These are phyloP conservation scores for Stagonosporopsis cucurbitacearum DNA, from an alignment of 2,329 filamentous ascomycete species.

Conservation along the genomic window DNA sequence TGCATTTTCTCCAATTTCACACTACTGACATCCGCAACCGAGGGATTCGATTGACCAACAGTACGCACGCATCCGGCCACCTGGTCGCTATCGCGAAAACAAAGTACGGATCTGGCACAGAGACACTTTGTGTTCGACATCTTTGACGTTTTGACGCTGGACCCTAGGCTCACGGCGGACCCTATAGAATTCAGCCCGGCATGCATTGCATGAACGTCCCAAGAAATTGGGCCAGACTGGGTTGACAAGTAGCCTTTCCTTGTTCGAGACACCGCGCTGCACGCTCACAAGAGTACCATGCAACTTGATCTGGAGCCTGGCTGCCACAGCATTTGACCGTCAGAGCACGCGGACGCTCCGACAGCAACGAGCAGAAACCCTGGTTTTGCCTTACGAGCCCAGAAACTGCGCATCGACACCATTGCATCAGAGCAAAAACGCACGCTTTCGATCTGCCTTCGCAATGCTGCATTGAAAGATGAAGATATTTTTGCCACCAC, in stretches of 20 bases:
- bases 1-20: slow-evolving; percentile 6
- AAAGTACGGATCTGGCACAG: neutral
- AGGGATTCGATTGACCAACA: slow-evolving; percentile 12
- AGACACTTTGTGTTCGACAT: neutral
- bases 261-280: neutral
- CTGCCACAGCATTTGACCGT: no score
- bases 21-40: neutral
- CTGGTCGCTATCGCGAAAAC: slow-evolving; percentile 1
- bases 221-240: neutral
- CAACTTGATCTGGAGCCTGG: neutral
- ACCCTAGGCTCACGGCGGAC: slow-evolving; percentile 3
- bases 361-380: neutral
- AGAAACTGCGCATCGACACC: neutral
- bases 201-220: slow-evolving; percentile 6
- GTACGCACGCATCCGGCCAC: slow-evolving; percentile 12
- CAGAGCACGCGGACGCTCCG: neutral
- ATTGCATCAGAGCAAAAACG: neutral
- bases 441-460: neutral
- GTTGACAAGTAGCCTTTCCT: neutral
- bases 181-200: neutral
- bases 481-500: neutral
- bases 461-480: neutral
- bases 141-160: neutral
- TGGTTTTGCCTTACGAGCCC: neutral
- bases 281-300: neutral